Conservation (phyloP, 345 rosid species). For the Arabis alpina region DNA sequence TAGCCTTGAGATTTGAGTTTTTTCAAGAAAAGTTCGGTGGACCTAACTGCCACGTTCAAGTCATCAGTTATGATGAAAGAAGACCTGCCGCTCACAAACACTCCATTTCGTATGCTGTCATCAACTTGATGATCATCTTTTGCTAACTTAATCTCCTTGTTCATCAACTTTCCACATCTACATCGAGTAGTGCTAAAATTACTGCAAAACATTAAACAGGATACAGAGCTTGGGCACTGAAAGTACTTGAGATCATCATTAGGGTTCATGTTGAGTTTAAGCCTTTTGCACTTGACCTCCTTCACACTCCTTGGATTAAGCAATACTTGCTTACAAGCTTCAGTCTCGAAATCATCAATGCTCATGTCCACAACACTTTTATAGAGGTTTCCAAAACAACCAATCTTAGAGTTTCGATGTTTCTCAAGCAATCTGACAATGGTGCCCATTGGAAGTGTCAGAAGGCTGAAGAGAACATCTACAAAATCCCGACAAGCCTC, state of each 20-base stretch:
- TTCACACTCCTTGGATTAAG: slow-evolving; percentile 21
- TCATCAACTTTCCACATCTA: slow-evolving; percentile 1
- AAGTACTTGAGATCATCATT: slow-evolving; percentile 21
- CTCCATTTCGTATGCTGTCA: background rate
- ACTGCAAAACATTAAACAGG: background rate
- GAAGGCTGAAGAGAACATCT: slow-evolving; percentile 22
- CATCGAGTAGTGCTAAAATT: background rate
- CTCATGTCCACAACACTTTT: slow-evolving; percentile 21
- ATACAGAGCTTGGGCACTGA: too few species aligned
- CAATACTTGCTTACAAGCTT: slow-evolving; percentile 15
- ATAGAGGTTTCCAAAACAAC: slow-evolving; percentile 32
- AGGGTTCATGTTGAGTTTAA: slow-evolving; percentile 29
- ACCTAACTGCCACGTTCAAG: slow-evolving; percentile 21
- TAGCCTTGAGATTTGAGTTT: slow-evolving; percentile 15
- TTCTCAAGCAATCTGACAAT: slow-evolving; percentile 19
- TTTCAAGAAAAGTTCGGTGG: slow-evolving; percentile 15
- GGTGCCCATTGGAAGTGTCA: slow-evolving; percentile 28
- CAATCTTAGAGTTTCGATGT: slow-evolving; percentile 10
- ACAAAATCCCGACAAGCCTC: slow-evolving; percentile 32
- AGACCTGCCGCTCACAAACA: slow-evolving; percentile 23
- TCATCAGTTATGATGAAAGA: slow-evolving; percentile 30
- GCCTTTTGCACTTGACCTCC: slow-evolving; percentile 4
- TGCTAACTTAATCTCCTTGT: background rate
- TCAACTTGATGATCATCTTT: background rate
- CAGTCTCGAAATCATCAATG: background rate